Conservation (phyloP, 2,329 filamentous ascomycete species). For the Exophiala spinifera region DNA sequence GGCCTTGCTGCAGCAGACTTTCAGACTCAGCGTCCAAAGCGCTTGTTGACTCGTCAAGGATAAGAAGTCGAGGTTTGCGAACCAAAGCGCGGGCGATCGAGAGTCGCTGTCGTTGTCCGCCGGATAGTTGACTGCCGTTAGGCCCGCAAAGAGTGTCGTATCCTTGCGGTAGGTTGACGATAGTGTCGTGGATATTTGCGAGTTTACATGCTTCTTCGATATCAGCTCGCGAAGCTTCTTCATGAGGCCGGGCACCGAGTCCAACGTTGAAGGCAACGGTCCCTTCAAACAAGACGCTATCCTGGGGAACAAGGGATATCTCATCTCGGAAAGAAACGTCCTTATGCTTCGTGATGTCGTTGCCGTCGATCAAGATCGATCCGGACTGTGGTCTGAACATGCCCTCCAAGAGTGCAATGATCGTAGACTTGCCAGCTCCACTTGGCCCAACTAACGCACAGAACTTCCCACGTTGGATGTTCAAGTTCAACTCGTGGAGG, state of each 20-base stretch:
- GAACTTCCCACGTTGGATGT: slow-evolving; percentile 41
- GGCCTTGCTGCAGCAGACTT: slow-evolving; percentile 76
- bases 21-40: slow-evolving; percentile 84
- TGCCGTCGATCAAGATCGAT: slow-evolving; percentile 73
- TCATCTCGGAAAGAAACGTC: slow-evolving; percentile 68
- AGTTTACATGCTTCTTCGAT: slow-evolving; percentile 70
- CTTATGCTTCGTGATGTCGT: slow-evolving; percentile 63
- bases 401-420: slow-evolving; percentile 83
- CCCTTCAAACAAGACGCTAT: slow-evolving; percentile 89
- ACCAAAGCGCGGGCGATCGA: slow-evolving; percentile 56
- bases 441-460: slow-evolving; percentile 79
- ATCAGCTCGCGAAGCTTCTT: slow-evolving; percentile 65
- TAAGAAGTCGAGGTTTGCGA: slow-evolving; percentile 65
- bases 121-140: slow-evolving; percentile 53
- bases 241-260: slow-evolving; percentile 60
- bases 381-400: slow-evolving; percentile 87
- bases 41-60: slow-evolving; percentile 86
- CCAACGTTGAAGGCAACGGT: slow-evolving; percentile 86
- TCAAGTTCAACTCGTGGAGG: slow-evolving; percentile 55
- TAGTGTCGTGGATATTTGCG: slow-evolving; percentile 52
- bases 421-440: slow-evolving; percentile 90
- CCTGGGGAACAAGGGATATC: slow-evolving; percentile 85
- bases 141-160: slow-evolving; percentile 54
- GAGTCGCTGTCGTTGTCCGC: slow-evolving; percentile 58
- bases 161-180: slow-evolving; percentile 46